Percentiles rank a stretch among this genome's conserved stretches.
Evolutionary conservation across 495 filamentous ascomycete genomes (phyloP).

Genomic region (Entonaema liquescens): DNA sequence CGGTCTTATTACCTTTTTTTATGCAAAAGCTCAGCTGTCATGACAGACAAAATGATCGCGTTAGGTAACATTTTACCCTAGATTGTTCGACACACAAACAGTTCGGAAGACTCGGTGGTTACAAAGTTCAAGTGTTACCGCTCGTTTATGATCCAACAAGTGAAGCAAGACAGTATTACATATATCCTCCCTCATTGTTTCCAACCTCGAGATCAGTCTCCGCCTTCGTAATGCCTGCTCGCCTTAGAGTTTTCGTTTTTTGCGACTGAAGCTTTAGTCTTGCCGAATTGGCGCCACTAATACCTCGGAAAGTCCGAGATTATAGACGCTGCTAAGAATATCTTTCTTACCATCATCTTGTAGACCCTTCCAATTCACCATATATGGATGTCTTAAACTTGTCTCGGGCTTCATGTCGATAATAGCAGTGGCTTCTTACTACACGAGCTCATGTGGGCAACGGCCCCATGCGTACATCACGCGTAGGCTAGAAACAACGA

Average conservation of each 20-base stretch:
- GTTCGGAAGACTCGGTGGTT: background rate
- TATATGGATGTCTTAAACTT: conserved; percentile 41
- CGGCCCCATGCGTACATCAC: conserved; percentile 21
- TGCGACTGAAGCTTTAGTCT: background rate
- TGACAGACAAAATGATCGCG: too few relatives aligned
- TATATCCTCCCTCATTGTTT: background rate
- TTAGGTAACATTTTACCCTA: too few relatives aligned
- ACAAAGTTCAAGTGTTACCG: conserved; percentile 7
- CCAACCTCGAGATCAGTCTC: background rate
- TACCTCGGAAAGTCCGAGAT: background rate
- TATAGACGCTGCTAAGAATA: background rate
- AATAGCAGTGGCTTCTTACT: background rate
- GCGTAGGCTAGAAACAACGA: conserved; percentile 10
- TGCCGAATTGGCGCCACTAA: too few relatives aligned
- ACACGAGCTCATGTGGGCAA: conserved; percentile 2
- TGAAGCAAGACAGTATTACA: conserved; percentile 3
- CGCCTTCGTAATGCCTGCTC: background rate
- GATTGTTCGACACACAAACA: background rate
- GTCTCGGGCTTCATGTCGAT: conserved; percentile 28
- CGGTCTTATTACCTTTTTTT: too few relatives aligned
- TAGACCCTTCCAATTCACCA: conserved; percentile 4
- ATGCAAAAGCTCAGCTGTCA: too few relatives aligned
- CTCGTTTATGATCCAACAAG: background rate
- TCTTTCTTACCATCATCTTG: background rate
- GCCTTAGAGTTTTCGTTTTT: background rate